phyloP scores from a whole-genome alignment of 371 early-diverging fungal genomes.

The Lichtheimia hyalospora region DNA sequence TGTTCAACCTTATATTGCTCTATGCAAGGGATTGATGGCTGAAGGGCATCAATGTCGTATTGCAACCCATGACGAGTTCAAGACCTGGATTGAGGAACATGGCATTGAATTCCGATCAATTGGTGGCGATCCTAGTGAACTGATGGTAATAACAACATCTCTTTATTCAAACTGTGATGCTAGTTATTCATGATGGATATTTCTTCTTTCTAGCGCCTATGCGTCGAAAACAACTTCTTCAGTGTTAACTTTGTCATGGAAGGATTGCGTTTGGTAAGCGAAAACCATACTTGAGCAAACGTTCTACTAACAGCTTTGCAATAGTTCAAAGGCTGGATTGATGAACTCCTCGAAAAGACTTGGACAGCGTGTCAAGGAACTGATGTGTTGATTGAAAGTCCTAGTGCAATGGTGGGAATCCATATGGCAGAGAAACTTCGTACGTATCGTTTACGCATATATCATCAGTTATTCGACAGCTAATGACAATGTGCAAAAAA shows the following conservation, averaged over 20 bases:
- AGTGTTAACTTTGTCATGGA: constrained; percentile 71
- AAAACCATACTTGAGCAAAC: background rate
- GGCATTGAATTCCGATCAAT: constrained; percentile 74
- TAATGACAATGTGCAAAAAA: background rate
- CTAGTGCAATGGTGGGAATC: constrained; percentile 77
- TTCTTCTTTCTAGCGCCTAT: constrained; percentile 50
- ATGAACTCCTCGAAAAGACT: constrained; percentile 64
- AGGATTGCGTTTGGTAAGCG: constrained; percentile 49
- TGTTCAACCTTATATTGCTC: constrained; percentile 85
- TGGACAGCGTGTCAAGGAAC: constrained; percentile 78
- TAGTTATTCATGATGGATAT: background rate
- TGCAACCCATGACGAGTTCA: constrained; percentile 76
- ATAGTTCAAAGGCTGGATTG: constrained; percentile 76
- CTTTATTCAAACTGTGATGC: background rate
- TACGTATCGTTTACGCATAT: constrained; percentile 17
- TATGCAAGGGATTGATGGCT: constrained; percentile 72
- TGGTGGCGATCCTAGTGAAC: constrained; percentile 70
- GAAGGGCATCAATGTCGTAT: constrained; percentile 78
- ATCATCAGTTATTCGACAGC: background rate
- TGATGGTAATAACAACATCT: constrained; percentile 46
- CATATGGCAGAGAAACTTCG: constrained; percentile 78
- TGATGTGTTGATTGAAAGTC: constrained; percentile 76
- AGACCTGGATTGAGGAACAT: constrained; percentile 75
- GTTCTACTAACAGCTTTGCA: background rate
- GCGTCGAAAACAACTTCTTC: constrained; percentile 79